phyloP scores from a whole-genome alignment of 2,329 filamentous ascomycete genomes.

The Ceratocystis diversiconidia region DNA sequence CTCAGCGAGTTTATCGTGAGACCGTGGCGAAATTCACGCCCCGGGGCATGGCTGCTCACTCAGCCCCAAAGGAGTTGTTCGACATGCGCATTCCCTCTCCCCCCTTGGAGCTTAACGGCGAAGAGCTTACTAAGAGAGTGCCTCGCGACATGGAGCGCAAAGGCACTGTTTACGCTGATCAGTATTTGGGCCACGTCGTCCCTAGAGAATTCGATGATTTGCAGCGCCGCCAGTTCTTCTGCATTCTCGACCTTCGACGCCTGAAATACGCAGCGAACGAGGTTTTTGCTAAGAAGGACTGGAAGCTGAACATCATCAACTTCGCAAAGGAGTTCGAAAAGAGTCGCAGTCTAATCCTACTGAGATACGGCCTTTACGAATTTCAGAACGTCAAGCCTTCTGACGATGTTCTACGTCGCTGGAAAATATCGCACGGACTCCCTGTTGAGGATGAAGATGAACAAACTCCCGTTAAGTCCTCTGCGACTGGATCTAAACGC shows the following conservation, averaged over 20 bases:
- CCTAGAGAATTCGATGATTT: constrained; percentile 43
- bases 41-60: constrained; percentile 36
- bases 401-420: constrained; percentile 42
- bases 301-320: constrained; percentile 48
- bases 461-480: constrained; percentile 25
- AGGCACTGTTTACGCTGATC: constrained; percentile 45
- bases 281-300: constrained; percentile 46
- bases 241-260: constrained; percentile 46
- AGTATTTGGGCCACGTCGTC: constrained; percentile 43
- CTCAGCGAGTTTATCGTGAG: constrained; percentile 31
- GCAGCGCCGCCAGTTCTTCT: constrained; percentile 48
- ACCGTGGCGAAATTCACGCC: constrained; percentile 34
- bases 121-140: constrained; percentile 38
- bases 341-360: constrained; percentile 45
- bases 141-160: constrained; percentile 38
- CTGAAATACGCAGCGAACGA: constrained; percentile 48
- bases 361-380: constrained; percentile 48
- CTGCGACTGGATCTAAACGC: constrained; percentile 33
- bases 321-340: constrained; percentile 53
- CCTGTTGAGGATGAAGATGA: constrained; percentile 28
- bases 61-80: constrained; percentile 37
- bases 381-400: constrained; percentile 49
- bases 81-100: constrained; percentile 45
- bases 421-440: constrained; percentile 42
- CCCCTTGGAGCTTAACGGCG: constrained; percentile 41